Evolutionary conservation across 257 asterid genomes (phyloP), one percentile per base, ranked within the genome.

Genomic region (Solanum virginianum): DNA sequence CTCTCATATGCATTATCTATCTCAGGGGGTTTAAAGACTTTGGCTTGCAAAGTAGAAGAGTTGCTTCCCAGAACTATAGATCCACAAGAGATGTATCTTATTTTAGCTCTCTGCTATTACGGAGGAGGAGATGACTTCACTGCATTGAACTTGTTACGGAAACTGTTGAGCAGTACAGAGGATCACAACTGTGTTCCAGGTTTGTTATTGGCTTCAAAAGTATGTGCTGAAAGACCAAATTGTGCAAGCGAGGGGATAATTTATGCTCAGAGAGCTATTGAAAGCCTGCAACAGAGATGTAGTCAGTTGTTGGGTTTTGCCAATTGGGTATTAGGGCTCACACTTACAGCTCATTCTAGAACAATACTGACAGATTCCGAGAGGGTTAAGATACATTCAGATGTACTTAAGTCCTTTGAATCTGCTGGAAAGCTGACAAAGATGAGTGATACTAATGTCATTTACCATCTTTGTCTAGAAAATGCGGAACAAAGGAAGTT

Each of bases 401-500:
- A 90, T 85, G 93, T 98, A 53, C 94, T 96, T 11, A 85, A 90
- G 47, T 89, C 91, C 83, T 88, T 96, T 65, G 98, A 95, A 92
- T 85, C 85, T 86, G 95, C 98, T 71, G 93, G 91, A 75, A 91
- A 74, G 86, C 81, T 91, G 81, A 91, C 97, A 11, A 83, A 87
- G 80, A 86, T 90, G 95, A 90, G 85, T 32, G 93, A 95, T 83
- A 92, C 97, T 16, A 41, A 85, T 41, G 85, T 93, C 65, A 72
- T 94, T 63, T 92, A 90, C 87, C 94, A 91, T 85, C 90, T 95
- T 41, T 88, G 93, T 87, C 83, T 95, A 85, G 98, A 95, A 88
- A 87, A 91, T 86, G 98, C 98, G 4, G 96, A 89, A 88, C 99
- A 95, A 89, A 93, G 98, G 90, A 95, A 96, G 90, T 88, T 94